Percentiles rank a stretch among this genome's conserved stretches.
Evolutionary conservation across 106 monocot genomes (phyloP).

Genomic region (Dendrobium nobile): DNA sequence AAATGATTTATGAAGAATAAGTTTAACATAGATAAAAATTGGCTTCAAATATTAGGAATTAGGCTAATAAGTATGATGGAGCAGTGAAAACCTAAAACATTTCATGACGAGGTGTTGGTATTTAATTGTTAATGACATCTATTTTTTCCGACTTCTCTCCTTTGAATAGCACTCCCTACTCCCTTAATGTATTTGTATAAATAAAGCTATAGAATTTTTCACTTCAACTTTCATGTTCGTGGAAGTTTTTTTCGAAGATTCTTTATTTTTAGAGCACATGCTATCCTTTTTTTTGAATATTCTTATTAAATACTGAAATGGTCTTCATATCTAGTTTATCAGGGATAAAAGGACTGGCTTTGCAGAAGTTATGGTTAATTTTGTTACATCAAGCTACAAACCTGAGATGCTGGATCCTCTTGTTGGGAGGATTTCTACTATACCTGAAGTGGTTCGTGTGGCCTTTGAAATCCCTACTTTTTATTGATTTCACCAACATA

Average conservation of each 20-base stretch:
- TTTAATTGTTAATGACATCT: not conserved
- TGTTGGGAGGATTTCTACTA: constrained; percentile 50
- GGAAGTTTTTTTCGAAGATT: not conserved
- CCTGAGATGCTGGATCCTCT: constrained; percentile 64
- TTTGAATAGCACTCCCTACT: not conserved
- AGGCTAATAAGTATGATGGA: too few relatives aligned
- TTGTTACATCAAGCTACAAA: constrained; percentile 82
- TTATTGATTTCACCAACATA: not conserved
- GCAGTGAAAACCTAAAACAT: not conserved
- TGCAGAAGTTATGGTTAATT: constrained; percentile 92
- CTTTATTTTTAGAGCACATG: not conserved
- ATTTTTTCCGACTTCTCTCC: not conserved
- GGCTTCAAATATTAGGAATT: not conserved
- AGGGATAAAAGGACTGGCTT: constrained; percentile 54
- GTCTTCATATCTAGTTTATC: constrained; percentile 23
- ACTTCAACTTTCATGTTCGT: not conserved
- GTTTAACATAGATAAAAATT: not conserved
- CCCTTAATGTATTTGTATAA: not conserved
- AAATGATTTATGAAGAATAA: not conserved
- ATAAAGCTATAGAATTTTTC: not conserved
- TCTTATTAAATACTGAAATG: constrained; percentile 4
- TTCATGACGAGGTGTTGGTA: not conserved
- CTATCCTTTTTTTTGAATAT: not conserved
- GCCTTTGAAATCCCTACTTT: not conserved
- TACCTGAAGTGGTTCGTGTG: constrained; percentile 84